These are phyloP conservation scores for Sorghum bicolor DNA, from an alignment of 176 grass and related monocot genomes.

Conservation along the genomic window Sorghum_bicolor_NCBIv3 NC_012870.2:1526001-1526500, in stretches of 20 bases:
- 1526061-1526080: constrained; percentile 30
- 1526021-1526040: background rate
- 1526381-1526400: background rate
- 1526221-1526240: background rate
- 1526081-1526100: constrained; percentile 11
- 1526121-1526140: constrained; percentile 23
- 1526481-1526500: background rate
- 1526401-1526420: background rate
- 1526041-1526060: background rate
- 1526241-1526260: constrained; percentile 5
- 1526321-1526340: constrained; percentile 8
- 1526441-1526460: background rate
- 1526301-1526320: background rate
- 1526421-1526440: background rate
- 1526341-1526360: background rate
- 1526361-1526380: too few relatives aligned
- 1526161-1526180: background rate
- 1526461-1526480: background rate
- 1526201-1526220: constrained; percentile 1
- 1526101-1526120: constrained; percentile 31
- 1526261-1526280: constrained; percentile 17
- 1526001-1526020: background rate
- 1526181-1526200: constrained; percentile 16
- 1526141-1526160: background rate
- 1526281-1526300: background rate